Percentiles rank a stretch among this genome's conserved stretches.
phyloP scores from a whole-genome alignment of 495 filamentous ascomycete species.

The Oidiodendron maius region DNA sequence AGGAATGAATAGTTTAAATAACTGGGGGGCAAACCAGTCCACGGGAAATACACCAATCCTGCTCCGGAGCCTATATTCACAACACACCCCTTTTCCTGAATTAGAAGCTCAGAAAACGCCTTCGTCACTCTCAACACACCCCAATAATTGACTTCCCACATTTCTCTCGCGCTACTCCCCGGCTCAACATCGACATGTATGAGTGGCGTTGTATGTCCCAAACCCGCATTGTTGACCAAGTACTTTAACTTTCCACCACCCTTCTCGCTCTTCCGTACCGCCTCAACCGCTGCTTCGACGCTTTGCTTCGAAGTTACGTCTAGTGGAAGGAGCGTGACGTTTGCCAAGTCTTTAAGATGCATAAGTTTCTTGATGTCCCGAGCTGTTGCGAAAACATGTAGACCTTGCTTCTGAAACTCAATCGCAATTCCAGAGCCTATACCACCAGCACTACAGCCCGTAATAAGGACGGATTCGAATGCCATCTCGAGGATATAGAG shows the following conservation, averaged over 20 bases:
- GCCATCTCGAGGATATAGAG: neutral
- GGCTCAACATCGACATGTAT: too few relatives aligned
- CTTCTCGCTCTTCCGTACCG: too few relatives aligned
- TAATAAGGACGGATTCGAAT: conserved; percentile 27
- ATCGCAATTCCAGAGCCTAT: conserved; percentile 12
- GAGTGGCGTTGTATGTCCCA: too few relatives aligned
- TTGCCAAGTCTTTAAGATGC: conserved; percentile 22
- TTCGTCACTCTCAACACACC: conserved; percentile 41
- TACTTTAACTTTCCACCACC: too few relatives aligned
- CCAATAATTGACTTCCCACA: conserved; percentile 49
- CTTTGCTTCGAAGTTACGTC: conserved; percentile 36
- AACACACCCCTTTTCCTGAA: conserved; percentile 35
- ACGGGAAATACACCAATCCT: conserved; percentile 12
- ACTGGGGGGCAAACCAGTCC: neutral
- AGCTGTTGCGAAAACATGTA: conserved; percentile 35
- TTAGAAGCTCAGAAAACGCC: conserved; percentile 44
- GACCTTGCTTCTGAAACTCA: conserved; percentile 26
- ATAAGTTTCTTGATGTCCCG: conserved; percentile 32
- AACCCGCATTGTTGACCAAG: too few relatives aligned
- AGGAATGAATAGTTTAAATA: too few relatives aligned
- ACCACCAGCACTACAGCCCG: conserved; percentile 38
- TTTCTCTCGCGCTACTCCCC: too few relatives aligned
- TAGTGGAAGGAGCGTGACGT: conserved; percentile 35
- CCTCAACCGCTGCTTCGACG: conserved; percentile 27
- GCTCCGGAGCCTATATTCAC: conserved; percentile 41